Evolutionary conservation across 2,329 filamentous ascomycete genomes (phyloP), one percentile per base, ranked within the genome.

Genomic region (Neofusicoccum sp.): DNA sequence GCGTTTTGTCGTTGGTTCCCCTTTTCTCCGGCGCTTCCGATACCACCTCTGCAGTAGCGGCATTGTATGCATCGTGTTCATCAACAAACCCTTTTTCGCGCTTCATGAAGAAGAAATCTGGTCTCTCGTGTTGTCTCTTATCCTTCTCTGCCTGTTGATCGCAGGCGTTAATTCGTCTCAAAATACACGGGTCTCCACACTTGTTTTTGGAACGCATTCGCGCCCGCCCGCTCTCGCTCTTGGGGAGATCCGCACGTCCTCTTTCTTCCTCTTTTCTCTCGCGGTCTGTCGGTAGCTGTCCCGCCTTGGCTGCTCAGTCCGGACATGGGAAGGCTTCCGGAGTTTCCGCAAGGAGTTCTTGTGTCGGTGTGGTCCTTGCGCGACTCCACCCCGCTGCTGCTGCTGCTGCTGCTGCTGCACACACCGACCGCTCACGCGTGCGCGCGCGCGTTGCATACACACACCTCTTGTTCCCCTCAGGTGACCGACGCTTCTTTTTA

Each of bases 41-140:
- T 56, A 56, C 51, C 51, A 56, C 51, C 51, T 56, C 51, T 56
- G 51, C 51, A 56, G 51, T 38, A 56, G 51, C 51, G 51, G 51
- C 51, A 56, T 56, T 41, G 20, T 20, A 56, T 56, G 51, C 51
- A 56, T 56, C 51, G 51, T 51, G 57, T 51, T 60, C 20, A 11
- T 26, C 31, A 48, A 51, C 44, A 44, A 34, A 34, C 33, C 31
- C 11, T 41, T 34, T 41, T 60, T 41, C 44, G 41, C 38, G 44
- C 45, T 60, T 49, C 41, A 43, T 59, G 34, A 51, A 33, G 34
- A 34, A 49, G 47, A 49, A 59, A 48, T 40, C 57, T 38, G 44
- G 33, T 41, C 54, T 58, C 24, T 48, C 43, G 44, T 40, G 49
- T 56, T 34, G 31, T 47, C 34, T 34, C 28, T 60, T 49, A 26